Evolutionary conservation across 73 alveolate genomes (phyloP).

Genomic region (Paramecium biaurelia): DNA sequence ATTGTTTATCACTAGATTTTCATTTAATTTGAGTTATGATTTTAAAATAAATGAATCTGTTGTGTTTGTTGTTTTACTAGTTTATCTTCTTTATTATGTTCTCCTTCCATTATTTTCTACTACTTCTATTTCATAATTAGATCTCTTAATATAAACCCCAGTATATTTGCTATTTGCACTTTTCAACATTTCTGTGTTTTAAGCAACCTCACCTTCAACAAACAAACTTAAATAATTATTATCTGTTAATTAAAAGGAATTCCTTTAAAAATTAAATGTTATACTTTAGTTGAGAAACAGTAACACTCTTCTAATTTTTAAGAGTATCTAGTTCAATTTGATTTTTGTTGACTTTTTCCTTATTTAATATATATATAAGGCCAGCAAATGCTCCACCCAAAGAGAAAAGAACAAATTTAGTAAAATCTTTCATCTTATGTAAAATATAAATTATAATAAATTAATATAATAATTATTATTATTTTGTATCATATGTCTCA

Average conservation of each 20-base stretch:
- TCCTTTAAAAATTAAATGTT: neutral
- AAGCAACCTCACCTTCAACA: neutral
- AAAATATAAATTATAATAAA: neutral
- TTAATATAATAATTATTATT: neutral
- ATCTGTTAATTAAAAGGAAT: neutral
- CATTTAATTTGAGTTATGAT: neutral
- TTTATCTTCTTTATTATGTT: neutral
- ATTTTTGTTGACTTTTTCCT: neutral
- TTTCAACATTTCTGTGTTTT: neutral
- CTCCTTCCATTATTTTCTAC: neutral
- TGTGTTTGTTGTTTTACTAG: neutral
- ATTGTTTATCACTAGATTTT: neutral
- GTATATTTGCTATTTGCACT: neutral
- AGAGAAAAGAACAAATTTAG: neutral
- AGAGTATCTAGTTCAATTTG: neutral
- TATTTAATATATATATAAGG: neutral
- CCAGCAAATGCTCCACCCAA: neutral
- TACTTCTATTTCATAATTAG: neutral
- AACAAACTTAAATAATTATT: neutral
- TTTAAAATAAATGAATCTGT: neutral
- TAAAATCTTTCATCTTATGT: neutral
- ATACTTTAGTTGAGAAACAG: neutral
- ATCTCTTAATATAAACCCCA: neutral
- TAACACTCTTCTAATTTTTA: neutral
- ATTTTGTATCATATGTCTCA: neutral